These are phyloP conservation scores for Pneumocystis murina DNA, from an alignment of 1,139 yeast species.

Conservation along the genomic window DNA sequence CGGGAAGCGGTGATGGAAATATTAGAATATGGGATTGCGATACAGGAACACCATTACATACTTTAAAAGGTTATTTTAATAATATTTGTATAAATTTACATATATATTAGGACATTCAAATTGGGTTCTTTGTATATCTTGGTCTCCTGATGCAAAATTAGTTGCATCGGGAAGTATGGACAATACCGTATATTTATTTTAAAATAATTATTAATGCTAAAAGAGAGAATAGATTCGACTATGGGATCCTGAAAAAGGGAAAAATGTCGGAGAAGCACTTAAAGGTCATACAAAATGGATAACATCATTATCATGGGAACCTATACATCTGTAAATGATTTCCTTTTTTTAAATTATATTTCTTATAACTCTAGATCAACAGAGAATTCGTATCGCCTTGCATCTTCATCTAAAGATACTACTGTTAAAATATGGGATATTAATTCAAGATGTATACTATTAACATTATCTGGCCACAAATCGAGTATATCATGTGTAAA, in stretches of 20 bases:
- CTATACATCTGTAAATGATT: constrained; percentile 43
- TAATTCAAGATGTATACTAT: constrained; percentile 44
- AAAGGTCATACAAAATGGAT: constrained; percentile 83
- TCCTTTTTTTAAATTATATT: background rate
- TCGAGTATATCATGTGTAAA: constrained; percentile 83
- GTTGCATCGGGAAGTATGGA: constrained; percentile 98
- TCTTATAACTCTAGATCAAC: constrained; percentile 12
- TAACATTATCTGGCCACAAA: constrained; percentile 77
- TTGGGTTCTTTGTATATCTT: constrained; percentile 89
- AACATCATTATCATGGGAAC: constrained; percentile 86
- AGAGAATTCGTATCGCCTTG: constrained; percentile 49
- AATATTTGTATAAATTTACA: background rate
- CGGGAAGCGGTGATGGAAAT: constrained; percentile 97
- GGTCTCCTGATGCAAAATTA: constrained; percentile 83
- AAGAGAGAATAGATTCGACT: constrained; percentile 30
- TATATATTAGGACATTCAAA: constrained; percentile 52
- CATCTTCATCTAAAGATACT: constrained; percentile 84
- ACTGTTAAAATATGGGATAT: constrained; percentile 86
- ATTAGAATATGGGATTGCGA: constrained; percentile 96
- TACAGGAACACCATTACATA: constrained; percentile 77
- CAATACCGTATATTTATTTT: constrained; percentile 36
- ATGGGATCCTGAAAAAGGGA: constrained; percentile 74
- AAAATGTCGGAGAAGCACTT: constrained; percentile 56
- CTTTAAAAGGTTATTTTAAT: constrained; percentile 29
- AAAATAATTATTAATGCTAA: background rate